Base-by-base conservation (phyloP, 225 moss, liverwort and hornwort genomes). In the Ulota crispa region DNA sequence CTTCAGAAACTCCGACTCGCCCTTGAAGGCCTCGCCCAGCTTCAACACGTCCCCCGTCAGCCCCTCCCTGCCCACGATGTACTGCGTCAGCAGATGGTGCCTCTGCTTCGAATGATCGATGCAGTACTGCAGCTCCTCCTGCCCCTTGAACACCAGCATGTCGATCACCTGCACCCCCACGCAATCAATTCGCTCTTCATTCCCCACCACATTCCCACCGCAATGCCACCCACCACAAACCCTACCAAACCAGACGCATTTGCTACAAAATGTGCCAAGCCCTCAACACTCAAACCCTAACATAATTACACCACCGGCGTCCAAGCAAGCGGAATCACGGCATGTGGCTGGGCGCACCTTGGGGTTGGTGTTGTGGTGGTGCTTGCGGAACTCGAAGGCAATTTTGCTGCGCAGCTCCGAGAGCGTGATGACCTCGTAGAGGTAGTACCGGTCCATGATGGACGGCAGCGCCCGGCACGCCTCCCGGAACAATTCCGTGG, bases 131-230 rank as follows among this genome's bases (percentile, higher is more conserved):
- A 99, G 89, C 75, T 99, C 96, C 83, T 99, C 99, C 79, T 86
- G 92, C 1, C 96, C 96, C 87, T 99, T 99, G 55, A 94, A 99
- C 60, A 99, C 94, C 9, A 99, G 85, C 99, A 99, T 94, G 70
- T 96, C 99, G 30, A 97, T 90, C 83, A 97, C 91, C 95, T 95
- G 91, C 80, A 72, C 62, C 64, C 62, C 64, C 62, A 41, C 59
- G 43, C 66, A 4, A 59, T 50, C 60, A 2, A 59, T 50, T 71
- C 76, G 37, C 11, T 14, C 50, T 4, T 18, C 26, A 13, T 66
- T 45, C 68, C 68, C 36, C 24, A 34, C 47, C 45, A 5, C 47
- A 28, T 27, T 6, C 7, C 1, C 23, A 12, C 27, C 23, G 8
- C 27, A 74, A 41, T 31, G 28, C 4, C 56, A 43, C 52, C n/a